Base-by-base conservation (phyloP, 2,329 filamentous ascomycete genomes). In the Arthroderma sp. region DNA sequence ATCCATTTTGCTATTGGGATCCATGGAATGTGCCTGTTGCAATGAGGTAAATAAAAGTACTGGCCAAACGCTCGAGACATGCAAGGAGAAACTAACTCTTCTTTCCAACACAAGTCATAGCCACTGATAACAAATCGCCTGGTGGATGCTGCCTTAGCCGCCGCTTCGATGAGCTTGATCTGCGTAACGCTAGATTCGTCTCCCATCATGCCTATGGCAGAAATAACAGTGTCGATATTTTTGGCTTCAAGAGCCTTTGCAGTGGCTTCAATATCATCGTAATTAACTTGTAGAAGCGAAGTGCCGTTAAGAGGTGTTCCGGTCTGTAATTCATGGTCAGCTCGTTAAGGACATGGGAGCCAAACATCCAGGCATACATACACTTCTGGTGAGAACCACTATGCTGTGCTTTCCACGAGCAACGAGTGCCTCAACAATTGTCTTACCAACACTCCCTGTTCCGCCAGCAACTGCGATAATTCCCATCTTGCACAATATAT, bases 141-240 rank as follows among this genome's bases (percentile, higher is more conserved):
- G 29, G 40, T 42, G 30, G 27, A 15, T 28, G 40, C 15, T 9
- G 40, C 33, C 8, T 34, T 22, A 5, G 33, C 40, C 4, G 40
- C 40, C 10, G 40, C 40, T 33, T 42, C 15, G 6, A 42, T 42
- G 40, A 42, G 40, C 30, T 42, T 42, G 30, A 42, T 32, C 31
- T 42, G 40, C 8, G 40, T 27, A 15, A 33, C 30, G 8, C 40
- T 10, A 27, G 40, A 30, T 27, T 42, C 40, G 5, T 27, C 27
- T 4, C 30, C 10, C 30, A 42, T 6, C 40, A 42, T 27, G 15
- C 40, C 40, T 8, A 42, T 42, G 10, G 40, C 10, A 32, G 30
- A 42, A 32, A 42, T 42, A 27, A 42, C 40, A 3, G 40, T 42
- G 31, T 33, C 15, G 6, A 42, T 27, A n/a, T 28, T 27, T n/a